These are phyloP conservation scores for Colletotrichum spaethianum DNA, from an alignment of 2,329 filamentous ascomycete genomes.

Conservation along the genomic window DNA sequence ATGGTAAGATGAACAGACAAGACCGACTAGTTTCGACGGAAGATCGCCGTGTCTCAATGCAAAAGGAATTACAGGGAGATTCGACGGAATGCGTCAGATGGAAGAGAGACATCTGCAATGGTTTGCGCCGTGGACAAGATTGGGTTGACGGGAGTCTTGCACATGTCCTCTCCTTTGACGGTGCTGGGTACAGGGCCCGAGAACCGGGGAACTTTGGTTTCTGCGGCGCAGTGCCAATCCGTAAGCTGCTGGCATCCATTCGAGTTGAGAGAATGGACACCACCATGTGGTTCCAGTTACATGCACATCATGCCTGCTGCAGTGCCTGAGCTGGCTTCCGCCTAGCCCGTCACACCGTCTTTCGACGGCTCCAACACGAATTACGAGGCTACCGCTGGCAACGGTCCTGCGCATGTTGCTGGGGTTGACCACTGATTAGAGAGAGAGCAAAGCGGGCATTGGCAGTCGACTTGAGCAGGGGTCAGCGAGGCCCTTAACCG, in stretches of 20 bases:
- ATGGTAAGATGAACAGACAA: not conserved
- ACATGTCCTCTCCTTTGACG: not conserved
- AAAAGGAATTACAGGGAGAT: not conserved
- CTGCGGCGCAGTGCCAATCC: not conserved
- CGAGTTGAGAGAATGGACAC: not conserved
- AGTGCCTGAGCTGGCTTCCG: conserved; percentile 4
- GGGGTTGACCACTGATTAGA: not conserved
- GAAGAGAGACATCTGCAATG: conserved; percentile 1
- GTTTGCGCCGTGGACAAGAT: not conserved
- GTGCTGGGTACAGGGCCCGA: conserved; percentile 18
- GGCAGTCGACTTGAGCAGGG: not conserved
- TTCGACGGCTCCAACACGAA: not conserved
- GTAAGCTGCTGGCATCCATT: not conserved
- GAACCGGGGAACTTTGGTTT: not conserved
- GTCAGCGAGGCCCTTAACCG: not conserved
- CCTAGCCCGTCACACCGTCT: conserved; percentile 23
- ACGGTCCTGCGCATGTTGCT: not conserved
- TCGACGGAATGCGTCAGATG: not conserved
- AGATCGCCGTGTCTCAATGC: conserved; percentile 7
- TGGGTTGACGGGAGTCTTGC: not conserved
- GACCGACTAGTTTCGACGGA: not conserved
- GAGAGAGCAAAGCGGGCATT: not conserved
- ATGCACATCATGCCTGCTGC: not conserved
- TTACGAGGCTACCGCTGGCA: not conserved
- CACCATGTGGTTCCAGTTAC: not conserved